These are phyloP conservation scores for Acrodontium crateriforme DNA, from an alignment of 2,329 filamentous ascomycete genomes.

Conservation along the genomic window DNA sequence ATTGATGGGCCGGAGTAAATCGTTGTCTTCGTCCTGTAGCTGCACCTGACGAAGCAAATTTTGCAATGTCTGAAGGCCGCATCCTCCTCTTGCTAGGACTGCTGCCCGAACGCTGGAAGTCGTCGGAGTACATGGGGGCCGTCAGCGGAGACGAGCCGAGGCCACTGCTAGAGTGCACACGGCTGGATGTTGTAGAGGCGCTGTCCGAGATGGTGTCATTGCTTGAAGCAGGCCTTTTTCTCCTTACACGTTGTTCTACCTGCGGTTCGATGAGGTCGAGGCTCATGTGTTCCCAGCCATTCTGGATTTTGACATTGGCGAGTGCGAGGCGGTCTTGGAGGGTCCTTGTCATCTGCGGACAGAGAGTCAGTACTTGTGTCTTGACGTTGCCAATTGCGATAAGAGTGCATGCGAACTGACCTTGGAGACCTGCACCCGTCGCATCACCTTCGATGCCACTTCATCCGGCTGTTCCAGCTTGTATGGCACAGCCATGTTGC, in stretches of 20 bases:
- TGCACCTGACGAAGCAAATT: slow-evolving; percentile 15
- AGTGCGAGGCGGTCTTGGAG: slow-evolving; percentile 88
- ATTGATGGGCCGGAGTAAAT: slow-evolving; percentile 27
- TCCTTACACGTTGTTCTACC: slow-evolving; percentile 63
- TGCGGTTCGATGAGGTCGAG: slow-evolving; percentile 76
- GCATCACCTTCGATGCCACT: slow-evolving; percentile 24
- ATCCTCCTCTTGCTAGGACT: slow-evolving; percentile 30
- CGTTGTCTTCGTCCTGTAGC: slow-evolving; percentile 18
- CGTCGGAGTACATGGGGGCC: slow-evolving; percentile 71
- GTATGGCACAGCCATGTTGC: slow-evolving; percentile 18
- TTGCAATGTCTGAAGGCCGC: slow-evolving; percentile 11
- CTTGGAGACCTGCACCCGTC: slow-evolving; percentile 26
- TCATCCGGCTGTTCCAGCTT: slow-evolving; percentile 18
- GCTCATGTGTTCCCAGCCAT: slow-evolving; percentile 84
- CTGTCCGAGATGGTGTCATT: slow-evolving; percentile 75
- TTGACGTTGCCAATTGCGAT: not conserved
- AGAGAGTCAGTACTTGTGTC: slow-evolving; percentile 4
- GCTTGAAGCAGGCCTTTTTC: slow-evolving; percentile 49
- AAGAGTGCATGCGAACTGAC: slow-evolving; percentile 9
- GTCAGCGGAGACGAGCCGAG: slow-evolving; percentile 80
- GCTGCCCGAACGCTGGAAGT: slow-evolving; percentile 56
- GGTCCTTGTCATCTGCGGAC: slow-evolving; percentile 69
- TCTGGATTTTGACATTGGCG: slow-evolving; percentile 93
- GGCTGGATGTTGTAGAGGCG: slow-evolving; percentile 69
- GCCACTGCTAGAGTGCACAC: slow-evolving; percentile 51